Evolutionary conservation across 495 filamentous ascomycete genomes (phyloP).

Genomic region (Hypomontagnella monticulosa): DNA sequence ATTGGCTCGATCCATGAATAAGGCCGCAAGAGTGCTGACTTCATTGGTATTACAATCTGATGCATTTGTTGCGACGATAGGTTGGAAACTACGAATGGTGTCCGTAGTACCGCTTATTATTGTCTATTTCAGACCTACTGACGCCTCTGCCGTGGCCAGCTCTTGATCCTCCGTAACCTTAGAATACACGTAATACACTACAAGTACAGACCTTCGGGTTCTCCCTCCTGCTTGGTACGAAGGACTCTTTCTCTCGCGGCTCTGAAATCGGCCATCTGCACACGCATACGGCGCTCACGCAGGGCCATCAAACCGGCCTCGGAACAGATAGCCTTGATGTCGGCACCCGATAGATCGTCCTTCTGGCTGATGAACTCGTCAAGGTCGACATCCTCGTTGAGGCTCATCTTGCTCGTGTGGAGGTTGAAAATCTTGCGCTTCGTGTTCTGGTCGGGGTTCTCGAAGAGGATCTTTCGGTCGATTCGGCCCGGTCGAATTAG

Average conservation of each 20-base stretch:
- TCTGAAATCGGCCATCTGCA: slow-evolving; percentile 98
- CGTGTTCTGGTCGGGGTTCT: slow-evolving; percentile 98
- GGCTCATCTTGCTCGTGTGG: slow-evolving; percentile 99
- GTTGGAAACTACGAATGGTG: background rate
- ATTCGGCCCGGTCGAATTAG: slow-evolving; percentile 98
- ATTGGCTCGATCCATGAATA: too few relatives aligned
- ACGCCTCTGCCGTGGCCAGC: background rate
- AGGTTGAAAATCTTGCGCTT: slow-evolving; percentile 99
- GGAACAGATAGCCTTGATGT: slow-evolving; percentile 99
- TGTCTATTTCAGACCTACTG: slow-evolving; percentile 14
- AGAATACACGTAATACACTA: slow-evolving; percentile 58
- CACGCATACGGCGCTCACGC: slow-evolving; percentile 94
- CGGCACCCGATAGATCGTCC: slow-evolving; percentile 95
- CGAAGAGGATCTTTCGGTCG: slow-evolving; percentile 98
- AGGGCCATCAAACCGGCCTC: slow-evolving; percentile 96
- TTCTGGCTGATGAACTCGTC: slow-evolving; percentile 99
- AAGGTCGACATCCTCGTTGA: slow-evolving; percentile 93
- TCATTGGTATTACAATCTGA: background rate
- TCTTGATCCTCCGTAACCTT: background rate
- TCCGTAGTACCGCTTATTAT: slow-evolving; percentile 8
- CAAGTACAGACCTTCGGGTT: slow-evolving; percentile 98
- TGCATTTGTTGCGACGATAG: background rate
- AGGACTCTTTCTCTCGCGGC: slow-evolving; percentile 91
- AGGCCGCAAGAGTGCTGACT: too few relatives aligned
- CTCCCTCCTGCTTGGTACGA: slow-evolving; percentile 98